These are phyloP conservation scores for Agroathelia rolfsii DNA, from an alignment of 1,284 basidiomycete species.

Conservation along the genomic window DNA sequence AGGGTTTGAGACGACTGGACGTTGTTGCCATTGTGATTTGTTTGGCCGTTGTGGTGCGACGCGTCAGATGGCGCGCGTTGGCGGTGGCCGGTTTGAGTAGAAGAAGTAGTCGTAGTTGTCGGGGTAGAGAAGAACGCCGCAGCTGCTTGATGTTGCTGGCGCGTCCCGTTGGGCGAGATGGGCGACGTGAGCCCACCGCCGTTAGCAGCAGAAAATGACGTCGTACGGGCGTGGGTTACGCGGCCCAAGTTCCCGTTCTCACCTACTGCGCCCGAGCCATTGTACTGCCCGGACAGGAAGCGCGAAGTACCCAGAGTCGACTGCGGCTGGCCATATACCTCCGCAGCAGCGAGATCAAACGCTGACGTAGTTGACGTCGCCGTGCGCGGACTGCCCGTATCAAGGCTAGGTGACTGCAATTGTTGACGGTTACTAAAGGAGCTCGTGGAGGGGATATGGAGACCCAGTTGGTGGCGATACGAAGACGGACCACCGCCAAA, in stretches of 20 bases:
- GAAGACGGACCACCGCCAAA: conserved; percentile 52
- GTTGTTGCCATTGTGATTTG: conserved; percentile 29
- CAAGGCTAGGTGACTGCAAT: conserved; percentile 51
- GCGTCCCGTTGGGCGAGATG: conserved; percentile 21
- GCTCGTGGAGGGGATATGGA: conserved; percentile 37
- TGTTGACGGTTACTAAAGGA: conserved; percentile 35
- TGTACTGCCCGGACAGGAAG: conserved; percentile 55
- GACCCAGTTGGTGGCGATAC: conserved; percentile 39
- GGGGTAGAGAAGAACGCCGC: no score
- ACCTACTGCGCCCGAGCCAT: no score
- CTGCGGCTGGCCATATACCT: no score
- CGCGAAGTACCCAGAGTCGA: no score
- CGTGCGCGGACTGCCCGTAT: conserved; percentile 31
- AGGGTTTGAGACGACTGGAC: conserved; percentile 27
- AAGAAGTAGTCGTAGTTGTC: conserved; percentile 14
- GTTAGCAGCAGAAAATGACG: no score
- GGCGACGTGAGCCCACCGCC: conserved; percentile 15
- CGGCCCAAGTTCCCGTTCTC: no score
- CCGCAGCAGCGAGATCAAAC: no score
- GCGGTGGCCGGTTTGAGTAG: conserved; percentile 30
- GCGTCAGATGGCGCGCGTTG: conserved; percentile 35
- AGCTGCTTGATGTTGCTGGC: conserved; percentile 7
- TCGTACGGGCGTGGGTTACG: no score
- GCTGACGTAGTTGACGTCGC: no score
- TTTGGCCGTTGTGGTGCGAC: conserved; percentile 25